Conservation (phyloP, 2,329 filamentous ascomycete species). For the Aureobasidium melanogenum region DNA sequence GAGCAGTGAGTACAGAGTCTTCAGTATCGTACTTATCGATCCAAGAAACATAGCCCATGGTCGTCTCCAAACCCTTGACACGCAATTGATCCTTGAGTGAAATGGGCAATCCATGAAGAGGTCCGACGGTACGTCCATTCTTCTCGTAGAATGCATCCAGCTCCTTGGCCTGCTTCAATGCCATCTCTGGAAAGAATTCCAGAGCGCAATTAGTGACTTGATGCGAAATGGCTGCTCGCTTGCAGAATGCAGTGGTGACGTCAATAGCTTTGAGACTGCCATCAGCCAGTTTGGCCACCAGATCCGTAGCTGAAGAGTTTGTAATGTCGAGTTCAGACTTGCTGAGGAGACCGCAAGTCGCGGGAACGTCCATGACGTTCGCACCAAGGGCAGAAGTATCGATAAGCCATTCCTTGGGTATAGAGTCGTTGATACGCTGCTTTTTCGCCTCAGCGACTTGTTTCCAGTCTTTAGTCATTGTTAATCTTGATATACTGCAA, state of each 20-base stretch:
- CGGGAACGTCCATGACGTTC: slow-evolving; percentile 1
- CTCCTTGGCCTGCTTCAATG: slow-evolving; percentile 38
- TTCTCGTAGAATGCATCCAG: slow-evolving; percentile 40
- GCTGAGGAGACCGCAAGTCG: slow-evolving; percentile 4
- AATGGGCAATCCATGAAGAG: slow-evolving; percentile 18
- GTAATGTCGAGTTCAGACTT: slow-evolving; percentile 11
- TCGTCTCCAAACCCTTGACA: slow-evolving; percentile 34
- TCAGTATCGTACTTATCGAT: slow-evolving; percentile 48
- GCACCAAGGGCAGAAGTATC: slow-evolving; percentile 29
- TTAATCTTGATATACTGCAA: neutral
- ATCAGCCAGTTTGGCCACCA: neutral
- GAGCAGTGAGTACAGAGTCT: slow-evolving; percentile 49
- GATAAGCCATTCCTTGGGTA: slow-evolving; percentile 51
- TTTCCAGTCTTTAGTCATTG: slow-evolving; percentile 8
- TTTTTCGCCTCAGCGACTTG: neutral
- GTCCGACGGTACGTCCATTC: slow-evolving; percentile 32
- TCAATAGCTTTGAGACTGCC: slow-evolving; percentile 36
- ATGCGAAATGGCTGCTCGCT: slow-evolving; percentile 41
- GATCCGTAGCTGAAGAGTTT: neutral
- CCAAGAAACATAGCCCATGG: slow-evolving; percentile 55
- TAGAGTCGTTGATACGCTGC: slow-evolving; percentile 29
- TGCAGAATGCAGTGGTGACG: slow-evolving; percentile 42
- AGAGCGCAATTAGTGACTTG: slow-evolving; percentile 41
- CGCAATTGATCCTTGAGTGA: slow-evolving; percentile 17
- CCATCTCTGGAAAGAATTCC: slow-evolving; percentile 31